These are phyloP conservation scores for Roridomyces roridus DNA, from an alignment of 768 basidiomycete genomes.

Conservation along the genomic window DNA sequence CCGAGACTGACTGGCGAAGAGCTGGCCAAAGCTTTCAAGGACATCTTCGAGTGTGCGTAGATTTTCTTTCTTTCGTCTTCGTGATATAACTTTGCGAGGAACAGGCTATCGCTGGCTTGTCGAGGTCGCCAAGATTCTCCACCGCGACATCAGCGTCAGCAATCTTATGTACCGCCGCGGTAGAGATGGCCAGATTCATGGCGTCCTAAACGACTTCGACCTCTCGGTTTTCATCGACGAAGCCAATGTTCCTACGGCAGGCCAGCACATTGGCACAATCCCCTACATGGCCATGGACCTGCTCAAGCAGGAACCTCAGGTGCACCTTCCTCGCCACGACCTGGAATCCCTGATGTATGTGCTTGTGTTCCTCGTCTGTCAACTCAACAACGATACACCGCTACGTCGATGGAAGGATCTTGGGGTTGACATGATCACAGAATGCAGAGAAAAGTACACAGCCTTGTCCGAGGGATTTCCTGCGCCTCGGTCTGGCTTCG, in stretches of 20 bases:
- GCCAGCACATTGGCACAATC: neutral
- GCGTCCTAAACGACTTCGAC: neutral
- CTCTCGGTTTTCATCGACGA: neutral
- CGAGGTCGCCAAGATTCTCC: neutral
- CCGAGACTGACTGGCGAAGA: too few relatives aligned
- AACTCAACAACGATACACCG: neutral
- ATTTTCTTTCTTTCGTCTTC: neutral
- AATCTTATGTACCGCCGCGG: neutral
- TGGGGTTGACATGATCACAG: too few relatives aligned
- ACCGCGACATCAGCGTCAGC: neutral
- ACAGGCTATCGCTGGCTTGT: neutral
- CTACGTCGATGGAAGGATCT: neutral
- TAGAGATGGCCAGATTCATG: neutral
- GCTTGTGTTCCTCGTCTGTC: neutral
- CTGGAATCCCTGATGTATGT: neutral
- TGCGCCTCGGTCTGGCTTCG: too few relatives aligned
- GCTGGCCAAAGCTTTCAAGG: neutral
- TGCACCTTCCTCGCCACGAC: neutral
- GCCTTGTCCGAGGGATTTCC: too few relatives aligned
- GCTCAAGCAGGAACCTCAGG: neutral
- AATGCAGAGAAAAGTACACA: too few relatives aligned
- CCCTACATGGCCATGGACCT: slow-evolving; percentile 6
- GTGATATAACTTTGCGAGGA: neutral
- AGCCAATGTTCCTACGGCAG: too few relatives aligned
- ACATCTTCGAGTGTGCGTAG: neutral